Evolutionary conservation across 495 filamentous ascomycete genomes (phyloP), one percentile per base, ranked within the genome.

Genomic region (Trichoderma virens): DNA sequence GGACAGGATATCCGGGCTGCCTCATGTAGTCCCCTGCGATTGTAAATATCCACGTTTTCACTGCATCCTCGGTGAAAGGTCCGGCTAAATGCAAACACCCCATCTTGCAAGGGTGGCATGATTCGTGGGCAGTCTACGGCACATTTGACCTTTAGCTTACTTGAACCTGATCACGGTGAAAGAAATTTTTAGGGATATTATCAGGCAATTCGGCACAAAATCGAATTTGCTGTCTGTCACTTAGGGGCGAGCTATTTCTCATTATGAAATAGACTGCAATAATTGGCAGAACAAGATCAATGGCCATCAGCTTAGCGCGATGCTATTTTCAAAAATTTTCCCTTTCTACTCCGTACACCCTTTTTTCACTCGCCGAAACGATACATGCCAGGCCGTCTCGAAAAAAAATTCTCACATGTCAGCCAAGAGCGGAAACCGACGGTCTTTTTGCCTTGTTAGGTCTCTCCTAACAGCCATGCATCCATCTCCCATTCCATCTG

Each of bases 401-500:
- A n/a, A n/a, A n/a, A n/a, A n/a, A n/a, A n/a, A n/a, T n/a, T n/a
- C n/a, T n/a, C n/a, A n/a, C n/a, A n/a, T n/a, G n/a, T n/a, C n/a
- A n/a, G n/a, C n/a, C n/a, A n/a, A n/a, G n/a, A 20, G 20, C 43
- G 3, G 18, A 20, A n/a, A 20, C 18, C 18, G 5, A 47, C n/a
- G 20, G 18, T 25, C 18, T n/a, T 20, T 23, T 7, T 16, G 6
- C 13, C 38, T 18, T 41, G 9, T n/a, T 56, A 56, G 23, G 51
- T 16, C 18, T 16, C 51, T 30, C 51, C 27, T 25, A 56, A 7
- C 23, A 56, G 25, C 51, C 51, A 56, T 23, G 51, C 51, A 56
- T 56, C 51, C 51, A 56, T 56, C 13, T 56, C 51, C 51, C 51
- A 56, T 56, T 56, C 51, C 51, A 56, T 56, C 18, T 28, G 23